A percentile compares a stretch with the other conserved stretches of the same genome.
These are phyloP conservation scores for Ensete ventricosum DNA, from an alignment of 176 grass and related monocot species.

Conservation along the genomic window DNA sequence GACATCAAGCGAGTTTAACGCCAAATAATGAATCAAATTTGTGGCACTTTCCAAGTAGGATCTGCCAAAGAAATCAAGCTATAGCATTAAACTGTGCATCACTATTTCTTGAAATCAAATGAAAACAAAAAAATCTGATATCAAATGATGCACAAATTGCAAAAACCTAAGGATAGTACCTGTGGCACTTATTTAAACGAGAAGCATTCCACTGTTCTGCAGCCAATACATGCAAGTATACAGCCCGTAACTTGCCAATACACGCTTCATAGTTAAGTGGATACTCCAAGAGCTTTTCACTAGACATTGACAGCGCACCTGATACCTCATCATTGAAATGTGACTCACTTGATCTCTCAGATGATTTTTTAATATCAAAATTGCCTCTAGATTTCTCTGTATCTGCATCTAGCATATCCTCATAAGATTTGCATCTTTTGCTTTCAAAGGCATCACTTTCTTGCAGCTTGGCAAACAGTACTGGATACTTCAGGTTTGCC, in stretches of 20 bases:
- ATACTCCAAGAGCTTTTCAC: background rate
- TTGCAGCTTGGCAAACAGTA: background rate
- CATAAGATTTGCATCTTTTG: background rate
- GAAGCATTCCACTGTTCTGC: constrained; percentile 28
- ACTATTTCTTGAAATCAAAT: background rate
- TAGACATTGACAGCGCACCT: background rate
- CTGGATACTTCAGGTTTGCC: background rate
- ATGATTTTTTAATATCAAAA: background rate
- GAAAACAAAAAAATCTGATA: background rate
- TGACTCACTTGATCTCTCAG: background rate
- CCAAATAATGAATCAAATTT: constrained; percentile 23
- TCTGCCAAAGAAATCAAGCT: background rate
- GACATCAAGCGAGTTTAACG: constrained; percentile 2
- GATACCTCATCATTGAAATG: background rate
- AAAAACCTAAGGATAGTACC: background rate
- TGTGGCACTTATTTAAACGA: constrained; percentile 12
- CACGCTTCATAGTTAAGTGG: background rate
- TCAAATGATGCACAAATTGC: background rate
- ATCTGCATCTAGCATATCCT: background rate
- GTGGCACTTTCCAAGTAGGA: constrained; percentile 16
- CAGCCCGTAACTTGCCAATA: constrained; percentile 1
- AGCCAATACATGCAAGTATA: constrained; percentile 14
- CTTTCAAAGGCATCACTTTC: background rate
- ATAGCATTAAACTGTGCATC: background rate
- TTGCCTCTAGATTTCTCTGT: background rate